Evolutionary conservation across 2,329 filamentous ascomycete genomes (phyloP).

Genomic region (Corinectria fuckeliana): DNA sequence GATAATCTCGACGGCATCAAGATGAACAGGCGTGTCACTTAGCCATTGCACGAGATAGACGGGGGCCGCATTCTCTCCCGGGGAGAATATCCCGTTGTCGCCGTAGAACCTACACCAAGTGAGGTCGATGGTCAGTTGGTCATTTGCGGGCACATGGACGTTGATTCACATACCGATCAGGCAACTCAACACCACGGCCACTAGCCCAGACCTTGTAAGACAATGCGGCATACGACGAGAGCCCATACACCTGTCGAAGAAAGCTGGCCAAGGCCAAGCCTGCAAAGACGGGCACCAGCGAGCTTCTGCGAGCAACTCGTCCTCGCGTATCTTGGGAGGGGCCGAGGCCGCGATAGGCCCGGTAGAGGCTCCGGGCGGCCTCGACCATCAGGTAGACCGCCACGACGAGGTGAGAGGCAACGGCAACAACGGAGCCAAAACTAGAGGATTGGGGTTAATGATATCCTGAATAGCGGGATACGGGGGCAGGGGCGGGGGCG

Average conservation of each 20-base stretch:
- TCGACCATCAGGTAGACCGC: constrained; percentile 25
- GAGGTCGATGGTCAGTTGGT: background rate
- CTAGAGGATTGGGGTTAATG: constrained; percentile 15
- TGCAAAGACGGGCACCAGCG: constrained; percentile 47
- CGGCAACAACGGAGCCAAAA: constrained; percentile 22
- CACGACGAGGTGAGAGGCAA: constrained; percentile 28
- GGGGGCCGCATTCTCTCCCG: constrained; percentile 36
- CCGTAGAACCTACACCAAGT: constrained; percentile 31
- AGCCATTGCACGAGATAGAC: constrained; percentile 59
- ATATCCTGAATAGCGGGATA: background rate
- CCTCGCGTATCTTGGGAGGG: constrained; percentile 46
- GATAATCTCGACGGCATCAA: constrained; percentile 61
- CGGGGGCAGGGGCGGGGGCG: background rate
- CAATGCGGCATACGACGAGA: constrained; percentile 49
- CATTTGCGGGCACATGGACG: background rate
- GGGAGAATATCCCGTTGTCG: constrained; percentile 46
- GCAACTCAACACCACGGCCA: constrained; percentile 46
- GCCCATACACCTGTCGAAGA: constrained; percentile 50
- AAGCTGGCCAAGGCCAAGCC: constrained; percentile 54
- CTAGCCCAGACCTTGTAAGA: constrained; percentile 60
- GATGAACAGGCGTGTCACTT: constrained; percentile 57
- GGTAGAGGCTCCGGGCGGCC: constrained; percentile 33
- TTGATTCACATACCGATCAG: constrained; percentile 41
- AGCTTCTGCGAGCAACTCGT: constrained; percentile 38
- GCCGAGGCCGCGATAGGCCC: constrained; percentile 37